Percentiles rank a stretch among this genome's conserved stretches.
phyloP scores from a whole-genome alignment of 805 yeast genomes.

The Saturnispora galanensis region DNA sequence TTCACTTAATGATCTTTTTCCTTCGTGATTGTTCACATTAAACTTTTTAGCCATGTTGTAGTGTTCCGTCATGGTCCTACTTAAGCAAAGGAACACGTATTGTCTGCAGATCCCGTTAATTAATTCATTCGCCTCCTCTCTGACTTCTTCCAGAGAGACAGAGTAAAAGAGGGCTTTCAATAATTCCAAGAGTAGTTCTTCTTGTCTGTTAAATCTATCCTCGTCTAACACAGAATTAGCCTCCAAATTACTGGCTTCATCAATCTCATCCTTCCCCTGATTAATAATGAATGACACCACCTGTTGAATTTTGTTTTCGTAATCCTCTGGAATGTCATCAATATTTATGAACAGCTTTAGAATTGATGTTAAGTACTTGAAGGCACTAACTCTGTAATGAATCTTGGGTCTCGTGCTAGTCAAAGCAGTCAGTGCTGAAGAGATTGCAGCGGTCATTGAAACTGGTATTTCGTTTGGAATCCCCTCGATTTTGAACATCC shows the following conservation, averaged over 20 bases:
- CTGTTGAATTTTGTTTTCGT: conserved; percentile 35
- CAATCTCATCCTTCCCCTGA: conserved; percentile 20
- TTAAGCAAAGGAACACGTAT: conserved; percentile 66
- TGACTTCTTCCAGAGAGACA: conserved; percentile 61
- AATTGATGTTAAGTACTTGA: conserved; percentile 55
- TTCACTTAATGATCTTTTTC: conserved; percentile 58
- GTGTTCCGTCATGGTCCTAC: conserved; percentile 60
- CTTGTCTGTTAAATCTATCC: conserved; percentile 46
- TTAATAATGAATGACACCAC: conserved; percentile 37
- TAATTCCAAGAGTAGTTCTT: conserved; percentile 52
- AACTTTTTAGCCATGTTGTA: conserved; percentile 61
- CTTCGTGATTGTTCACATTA: conserved; percentile 71
- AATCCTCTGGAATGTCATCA: conserved; percentile 37
- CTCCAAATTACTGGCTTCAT: conserved; percentile 20
- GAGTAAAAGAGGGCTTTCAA: conserved; percentile 68
- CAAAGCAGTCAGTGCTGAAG: conserved; percentile 65
- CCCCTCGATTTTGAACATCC: conserved; percentile 65
- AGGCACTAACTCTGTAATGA: conserved; percentile 72
- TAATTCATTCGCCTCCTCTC: conserved; percentile 54
- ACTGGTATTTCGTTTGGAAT: conserved; percentile 52
- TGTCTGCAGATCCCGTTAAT: conserved; percentile 67
- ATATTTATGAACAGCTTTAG: conserved; percentile 59
- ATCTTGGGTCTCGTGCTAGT: conserved; percentile 54
- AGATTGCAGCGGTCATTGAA: conserved; percentile 74
- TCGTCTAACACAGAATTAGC: conserved; percentile 38